Evolutionary conservation across 116 monocot genomes (phyloP), one percentile per base, ranked within the genome.

Genomic region (Cymodocea nodosa): DNA sequence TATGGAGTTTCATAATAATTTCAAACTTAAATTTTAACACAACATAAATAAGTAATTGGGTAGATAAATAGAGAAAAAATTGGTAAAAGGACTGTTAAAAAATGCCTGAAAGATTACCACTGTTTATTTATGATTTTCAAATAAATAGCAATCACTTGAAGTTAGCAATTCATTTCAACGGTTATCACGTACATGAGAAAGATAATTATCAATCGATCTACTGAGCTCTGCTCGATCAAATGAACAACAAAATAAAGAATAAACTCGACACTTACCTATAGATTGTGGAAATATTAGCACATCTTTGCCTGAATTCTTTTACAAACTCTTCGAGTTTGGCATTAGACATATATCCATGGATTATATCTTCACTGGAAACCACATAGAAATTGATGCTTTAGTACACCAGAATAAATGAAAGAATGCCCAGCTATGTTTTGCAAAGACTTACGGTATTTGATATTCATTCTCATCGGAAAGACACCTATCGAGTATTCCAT

Each of bases 271-370:
- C n/a, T n/a, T 77, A 90, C 94, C 90, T 94, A 78, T 94, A 94
- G 23, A 81, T 72, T 62, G 75, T 80, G 35, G 90, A 87, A 57
- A 94, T 87, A 75, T 89, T 79, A 59, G 65, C 34, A 67, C 90
- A 94, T 72, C 85, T 84, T 56, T 73, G 74, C 58, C 79, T 76
- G 73, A 87, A 83, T 59, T 83, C 79, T 70, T 68, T 75, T 2
- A 94, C 61, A 71, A 80, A 78, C 62, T 68, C 60, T 66, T 90
- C 77, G 44, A 94, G 87, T 59, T 90, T 90, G 51, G 63, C 52
- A 68, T 94, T 94, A 65, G 71, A 90, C 94, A 90, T 90, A 68
- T 94, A 94, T 11, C 90, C 94, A 58, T 35, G 25, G 51, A 66
- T 44, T 55, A 76, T 48, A 40, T 69, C 74, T 60, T 87, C 79